Conservation (phyloP, 106 monocot genomes). For the Allium cepa region DNA sequence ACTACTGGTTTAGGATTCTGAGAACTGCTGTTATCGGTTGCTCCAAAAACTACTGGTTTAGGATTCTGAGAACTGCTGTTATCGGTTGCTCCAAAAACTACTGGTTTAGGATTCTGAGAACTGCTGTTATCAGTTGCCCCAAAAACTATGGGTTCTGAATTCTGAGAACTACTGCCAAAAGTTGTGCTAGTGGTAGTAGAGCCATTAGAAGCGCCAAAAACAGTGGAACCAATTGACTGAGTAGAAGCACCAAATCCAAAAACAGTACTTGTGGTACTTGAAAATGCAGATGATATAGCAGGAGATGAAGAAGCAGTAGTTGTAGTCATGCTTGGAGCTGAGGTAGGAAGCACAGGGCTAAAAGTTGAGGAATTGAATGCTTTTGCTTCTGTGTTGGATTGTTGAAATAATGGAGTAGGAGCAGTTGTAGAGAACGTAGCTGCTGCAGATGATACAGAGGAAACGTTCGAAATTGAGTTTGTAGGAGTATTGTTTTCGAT, state of each 20-base stretch:
- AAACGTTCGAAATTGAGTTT: slow-evolving; percentile 3
- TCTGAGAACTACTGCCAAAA: not conserved
- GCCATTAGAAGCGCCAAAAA: slow-evolving; percentile 2
- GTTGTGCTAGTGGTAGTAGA: slow-evolving; percentile 1
- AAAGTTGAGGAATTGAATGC: slow-evolving; percentile 6
- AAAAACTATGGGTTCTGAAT: no score
- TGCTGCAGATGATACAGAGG: slow-evolving; percentile 11
- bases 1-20: no score
- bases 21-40: not conserved
- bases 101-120: not conserved
- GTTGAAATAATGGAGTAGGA: slow-evolving; percentile 11
- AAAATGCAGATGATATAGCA: slow-evolving; percentile 11
- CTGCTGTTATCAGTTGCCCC: not conserved
- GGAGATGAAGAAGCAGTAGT: not conserved
- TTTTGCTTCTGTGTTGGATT: not conserved
- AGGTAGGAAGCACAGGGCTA: not conserved
- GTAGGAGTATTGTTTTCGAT: not conserved
- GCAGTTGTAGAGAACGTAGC: slow-evolving; percentile 16
- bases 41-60: not conserved
- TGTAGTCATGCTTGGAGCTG: slow-evolving; percentile 6
- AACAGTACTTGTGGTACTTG: slow-evolving; percentile 17
- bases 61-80: not conserved
- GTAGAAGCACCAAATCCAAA: slow-evolving; percentile 28
- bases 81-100: not conserved
- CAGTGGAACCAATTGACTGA: not conserved